These are phyloP conservation scores for Juglanconis oblonga DNA, from an alignment of 2,329 filamentous ascomycete species.

Conservation along the genomic window DNA sequence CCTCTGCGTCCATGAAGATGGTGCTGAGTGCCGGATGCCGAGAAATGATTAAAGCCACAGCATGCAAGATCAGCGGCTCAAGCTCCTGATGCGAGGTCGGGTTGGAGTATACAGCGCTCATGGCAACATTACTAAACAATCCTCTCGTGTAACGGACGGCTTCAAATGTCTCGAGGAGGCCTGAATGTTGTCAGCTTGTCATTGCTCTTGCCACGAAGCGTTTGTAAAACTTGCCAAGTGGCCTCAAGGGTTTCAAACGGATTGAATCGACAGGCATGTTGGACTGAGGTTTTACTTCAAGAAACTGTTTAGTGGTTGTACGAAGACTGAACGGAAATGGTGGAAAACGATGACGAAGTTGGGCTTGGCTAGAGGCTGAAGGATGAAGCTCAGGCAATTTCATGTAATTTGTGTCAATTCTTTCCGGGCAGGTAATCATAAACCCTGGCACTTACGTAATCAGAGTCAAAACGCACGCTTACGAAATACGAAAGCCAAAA, in stretches of 20 bases:
- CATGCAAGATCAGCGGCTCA: not conserved
- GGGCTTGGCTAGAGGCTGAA: too few relatives aligned
- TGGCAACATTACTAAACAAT: not conserved
- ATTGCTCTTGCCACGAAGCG: not conserved
- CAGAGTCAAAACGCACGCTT: too few relatives aligned
- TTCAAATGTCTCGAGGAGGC: not conserved
- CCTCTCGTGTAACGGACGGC: not conserved
- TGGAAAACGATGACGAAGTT: too few relatives aligned
- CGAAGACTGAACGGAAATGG: too few relatives aligned
- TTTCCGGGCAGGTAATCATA: too few relatives aligned
- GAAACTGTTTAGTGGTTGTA: not conserved
- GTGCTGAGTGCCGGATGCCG: not conserved
- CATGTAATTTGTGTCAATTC: too few relatives aligned
- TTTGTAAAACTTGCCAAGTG: not conserved
- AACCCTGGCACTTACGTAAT: too few relatives aligned
- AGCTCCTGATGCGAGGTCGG: not conserved
- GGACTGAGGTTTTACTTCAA: not conserved
- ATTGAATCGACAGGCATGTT: not conserved
- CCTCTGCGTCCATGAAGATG: not conserved
- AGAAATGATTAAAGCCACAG: not conserved
- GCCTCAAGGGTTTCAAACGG: not conserved
- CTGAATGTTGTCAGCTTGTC: not conserved
- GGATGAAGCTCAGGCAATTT: too few relatives aligned
- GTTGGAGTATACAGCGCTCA: not conserved
- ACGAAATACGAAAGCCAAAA: too few relatives aligned